Evolutionary conservation across 1,284 basidiomycete species (phyloP), one percentile per base, ranked within the genome.

Genomic region (Ustilago tritici): DNA sequence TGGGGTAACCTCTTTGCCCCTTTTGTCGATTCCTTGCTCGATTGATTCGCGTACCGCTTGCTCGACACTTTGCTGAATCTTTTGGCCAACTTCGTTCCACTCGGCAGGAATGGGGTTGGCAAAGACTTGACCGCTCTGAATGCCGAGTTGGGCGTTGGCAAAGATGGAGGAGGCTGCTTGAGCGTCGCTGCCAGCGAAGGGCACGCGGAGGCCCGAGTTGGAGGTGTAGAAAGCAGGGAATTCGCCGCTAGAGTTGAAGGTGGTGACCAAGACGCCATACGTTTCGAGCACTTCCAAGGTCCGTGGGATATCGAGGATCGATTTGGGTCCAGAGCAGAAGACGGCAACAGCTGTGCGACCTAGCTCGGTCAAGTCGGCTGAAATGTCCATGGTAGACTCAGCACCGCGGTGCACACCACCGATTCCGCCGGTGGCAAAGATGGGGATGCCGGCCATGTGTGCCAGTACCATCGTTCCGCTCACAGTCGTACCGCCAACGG

Each of bases 231-330:
- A 99, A 0, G 95, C 95, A 2, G 97, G 96, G 82, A 99, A 99
- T 76, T 83, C 77, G 23, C 90, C 89, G 1, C 90, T 90, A 40
- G 90, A 86, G 8, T 91, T 91, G 82, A 93, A 96, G 0, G 94
- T 91, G 4, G 95, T 87, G 0, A 98, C 95, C 2, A 94, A 93
- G 5, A 99, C 95, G 7, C 97, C 97, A 56, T 95, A 90, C 0
- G 97, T 98, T 90, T 99, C 97, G 75, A 99, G 90, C 82, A 95
- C 96, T 87, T 99, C 97, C 50, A 99, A 89, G 10, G 97, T 98
- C 80, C 89, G 84, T 62, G 93, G 93, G 72, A 99, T 95, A 86
- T 98, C 96, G 59, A 91, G 19, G 92, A 99, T 98, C 0, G 93
- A 95, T 86, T 99, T 99, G 40, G 94, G 92, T 3, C 97, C 97